Conservation (phyloP, 2,329 filamentous ascomycete genomes). For the Emericellopsis cladophorae region DNA sequence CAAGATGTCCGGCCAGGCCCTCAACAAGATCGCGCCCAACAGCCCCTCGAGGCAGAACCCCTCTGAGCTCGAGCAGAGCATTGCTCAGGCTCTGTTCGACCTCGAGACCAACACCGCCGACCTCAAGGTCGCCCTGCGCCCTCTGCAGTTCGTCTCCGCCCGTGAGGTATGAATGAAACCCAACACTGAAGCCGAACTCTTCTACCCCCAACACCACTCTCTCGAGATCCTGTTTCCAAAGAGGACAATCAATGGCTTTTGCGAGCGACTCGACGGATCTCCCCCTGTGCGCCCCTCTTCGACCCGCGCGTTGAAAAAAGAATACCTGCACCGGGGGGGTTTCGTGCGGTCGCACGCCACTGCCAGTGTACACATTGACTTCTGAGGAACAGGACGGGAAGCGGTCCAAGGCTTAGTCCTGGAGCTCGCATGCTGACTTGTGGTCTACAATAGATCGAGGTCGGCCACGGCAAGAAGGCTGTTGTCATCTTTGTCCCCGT, state of each 20-base stretch:
- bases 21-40: conserved; percentile 98
- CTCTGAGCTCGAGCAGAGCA: conserved; percentile 93
- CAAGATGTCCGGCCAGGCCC: conserved; percentile 55
- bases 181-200: no score
- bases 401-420: conserved; percentile 59
- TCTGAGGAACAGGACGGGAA: conserved; percentile 59
- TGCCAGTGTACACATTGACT: conserved; percentile 21
- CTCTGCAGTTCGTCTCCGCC: conserved; percentile 97
- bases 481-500: conserved; percentile 99
- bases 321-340: neutral
- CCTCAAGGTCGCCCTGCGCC: conserved; percentile 89
- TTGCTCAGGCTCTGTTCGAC: conserved; percentile 94
- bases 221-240: conserved; percentile 32
- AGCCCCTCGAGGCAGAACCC: conserved; percentile 93
- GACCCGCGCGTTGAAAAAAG: neutral
- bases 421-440: conserved; percentile 67
- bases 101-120: conserved; percentile 99
- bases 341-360: conserved; percentile 6
- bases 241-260: conserved; percentile 17
- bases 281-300: neutral
- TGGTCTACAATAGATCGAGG: conserved; percentile 79
- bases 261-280: conserved; percentile 8
- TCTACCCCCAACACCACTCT: conserved; percentile 6
- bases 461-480: conserved; percentile 99
- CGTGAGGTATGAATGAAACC: conserved; percentile 75